Percentiles rank a stretch among this genome's conserved stretches.
These are phyloP conservation scores for Lasiosphaeria ovina DNA, from an alignment of 495 filamentous ascomycete genomes.

Conservation along the genomic window DNA sequence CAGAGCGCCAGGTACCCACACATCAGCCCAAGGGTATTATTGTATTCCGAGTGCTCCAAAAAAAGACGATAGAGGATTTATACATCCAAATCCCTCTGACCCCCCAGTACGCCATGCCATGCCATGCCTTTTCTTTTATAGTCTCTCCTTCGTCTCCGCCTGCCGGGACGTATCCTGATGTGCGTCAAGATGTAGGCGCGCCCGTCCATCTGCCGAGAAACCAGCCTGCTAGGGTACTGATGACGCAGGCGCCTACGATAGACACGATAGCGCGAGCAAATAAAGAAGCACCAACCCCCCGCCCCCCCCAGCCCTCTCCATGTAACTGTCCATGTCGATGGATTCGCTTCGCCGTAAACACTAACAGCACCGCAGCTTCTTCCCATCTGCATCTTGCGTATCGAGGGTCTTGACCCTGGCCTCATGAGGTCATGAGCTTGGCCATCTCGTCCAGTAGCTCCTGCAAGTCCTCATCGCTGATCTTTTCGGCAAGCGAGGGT, in stretches of 20 bases:
- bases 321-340: no score
- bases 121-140: slow-evolving; percentile 14
- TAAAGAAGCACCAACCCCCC: no score
- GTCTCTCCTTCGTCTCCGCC: background rate
- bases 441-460: slow-evolving; percentile 86
- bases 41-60: slow-evolving; percentile 7
- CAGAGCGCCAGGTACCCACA: background rate
- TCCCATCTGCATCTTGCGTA: background rate
- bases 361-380: no score
- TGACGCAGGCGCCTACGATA: background rate
- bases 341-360: no score
- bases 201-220: background rate
- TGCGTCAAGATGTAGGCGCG: background rate
- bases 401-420: background rate
- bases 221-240: background rate
- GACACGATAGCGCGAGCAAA: background rate
- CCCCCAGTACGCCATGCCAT: slow-evolving; percentile 18
- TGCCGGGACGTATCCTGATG: background rate
- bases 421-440: slow-evolving; percentile 52
- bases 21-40: slow-evolving; percentile 5
- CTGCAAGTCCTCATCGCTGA: slow-evolving; percentile 80
- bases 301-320: no score
- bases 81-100: slow-evolving; percentile 11
- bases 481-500: slow-evolving; percentile 84
- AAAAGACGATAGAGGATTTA: background rate